Conservation (phyloP, 2,329 filamentous ascomycete genomes). For the Arachnomyces sp. region DNA sequence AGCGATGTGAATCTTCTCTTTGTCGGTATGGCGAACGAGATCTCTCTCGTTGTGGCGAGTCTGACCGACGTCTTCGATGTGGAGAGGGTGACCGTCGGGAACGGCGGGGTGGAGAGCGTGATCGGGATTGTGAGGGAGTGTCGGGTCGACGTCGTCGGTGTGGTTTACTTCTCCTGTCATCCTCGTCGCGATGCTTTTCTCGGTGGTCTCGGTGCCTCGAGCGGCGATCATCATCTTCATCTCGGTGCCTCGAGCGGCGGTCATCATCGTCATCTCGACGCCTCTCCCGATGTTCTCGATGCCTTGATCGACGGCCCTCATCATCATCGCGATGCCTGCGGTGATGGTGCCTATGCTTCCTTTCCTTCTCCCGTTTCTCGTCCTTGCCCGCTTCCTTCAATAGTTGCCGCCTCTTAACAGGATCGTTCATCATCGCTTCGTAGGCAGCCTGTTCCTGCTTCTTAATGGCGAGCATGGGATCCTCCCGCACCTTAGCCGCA, state of each 20-base stretch:
- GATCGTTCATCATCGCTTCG: constrained; percentile 45
- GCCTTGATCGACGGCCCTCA: constrained; percentile 10
- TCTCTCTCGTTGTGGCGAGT: constrained; percentile 17
- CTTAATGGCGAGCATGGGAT: constrained; percentile 89
- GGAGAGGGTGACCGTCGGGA: constrained; percentile 15
- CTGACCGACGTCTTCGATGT: constrained; percentile 15
- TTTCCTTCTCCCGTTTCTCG: constrained; percentile 32
- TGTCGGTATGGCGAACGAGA: constrained; percentile 33
- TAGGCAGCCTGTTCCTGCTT: constrained; percentile 78
- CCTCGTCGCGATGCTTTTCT: constrained; percentile 18
- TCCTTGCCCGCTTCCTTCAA: constrained; percentile 44
- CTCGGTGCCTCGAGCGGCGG: constrained; percentile 16
- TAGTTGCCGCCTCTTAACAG: constrained; percentile 50
- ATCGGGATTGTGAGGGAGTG: constrained; percentile 27
- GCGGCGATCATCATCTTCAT: constrained; percentile 15
- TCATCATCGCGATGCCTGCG: constrained; percentile 19
- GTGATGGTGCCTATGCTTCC: constrained; percentile 37
- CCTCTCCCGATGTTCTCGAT: constrained; percentile 17
- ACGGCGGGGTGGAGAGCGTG: constrained; percentile 13
- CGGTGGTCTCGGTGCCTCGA: constrained; percentile 12
- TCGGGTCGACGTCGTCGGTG: constrained; percentile 39
- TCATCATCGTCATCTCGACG: constrained; percentile 12
- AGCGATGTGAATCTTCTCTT: constrained; percentile 25
- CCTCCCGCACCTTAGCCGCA: constrained; percentile 76
- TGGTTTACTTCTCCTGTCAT: constrained; percentile 26